Base-by-base conservation (phyloP, 1,139 yeast genomes). In the Pichia terricola region DNA sequence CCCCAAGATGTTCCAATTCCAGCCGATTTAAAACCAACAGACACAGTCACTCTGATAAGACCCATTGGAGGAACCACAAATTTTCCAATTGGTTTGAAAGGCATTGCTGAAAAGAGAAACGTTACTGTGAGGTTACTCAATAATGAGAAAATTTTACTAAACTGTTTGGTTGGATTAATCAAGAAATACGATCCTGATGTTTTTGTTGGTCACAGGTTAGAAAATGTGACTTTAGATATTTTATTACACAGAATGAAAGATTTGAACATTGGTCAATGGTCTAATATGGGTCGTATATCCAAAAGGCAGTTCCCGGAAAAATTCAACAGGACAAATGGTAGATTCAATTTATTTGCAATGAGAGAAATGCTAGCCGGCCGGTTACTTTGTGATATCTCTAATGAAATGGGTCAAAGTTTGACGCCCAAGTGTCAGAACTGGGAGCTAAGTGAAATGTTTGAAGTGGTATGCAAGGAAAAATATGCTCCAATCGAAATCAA, bases 381-480 rank as follows among this genome's bases (percentile, higher is more conserved):
- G 53, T 72, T 94, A 48, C 61, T 89, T 45, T 86, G 96, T 70
- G 98, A 94, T 64, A 77, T 94, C 58, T 88, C 94, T 43, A 91
- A 91, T 62, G 96, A 88, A 57, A 77, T 89, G 79, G 99, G 98
- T 42, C 94, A 85, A 60, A 89, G 96, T 0, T 70, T 91, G 51
- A 88, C 96, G 3, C 70, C 81, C 9, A 87, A 88, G 58, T 94
- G 98, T 66, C 94, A 87, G 61, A 84, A 94, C n/a, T 94, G 96
- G 96, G 94, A 87, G 48, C 69, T 94, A 47, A 72, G 83, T 9
- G 99, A 94, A 65, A 91, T 94, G 96, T 81, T 80, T 55, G 81
- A 79, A 38, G 74, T 86, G 41, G 77, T 85, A 47, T 75, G 89
- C 66, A 72, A 77, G 54, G 73, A 75, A 60, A 72, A 74, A 52